Evolutionary conservation across 2,329 filamentous ascomycete species (phyloP), one percentile per base, ranked within the genome.

Genomic region (Epichloe sibirici): DNA sequence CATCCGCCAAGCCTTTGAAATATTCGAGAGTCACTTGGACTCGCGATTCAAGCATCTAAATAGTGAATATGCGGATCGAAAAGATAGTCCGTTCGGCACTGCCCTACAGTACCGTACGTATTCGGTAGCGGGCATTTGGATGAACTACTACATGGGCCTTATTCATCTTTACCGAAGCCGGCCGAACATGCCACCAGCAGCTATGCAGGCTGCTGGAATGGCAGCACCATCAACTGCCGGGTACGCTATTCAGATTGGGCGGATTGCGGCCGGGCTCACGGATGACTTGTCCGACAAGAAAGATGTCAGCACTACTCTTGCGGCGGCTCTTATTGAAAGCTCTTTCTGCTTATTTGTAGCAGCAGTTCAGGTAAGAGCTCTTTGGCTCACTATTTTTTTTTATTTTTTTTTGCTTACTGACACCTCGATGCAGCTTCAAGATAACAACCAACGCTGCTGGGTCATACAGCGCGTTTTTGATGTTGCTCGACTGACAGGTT

Each of bases 151-250:
- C 67, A 88, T 91, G 74, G 84, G 85, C 0, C 76, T 89, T 46
- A 91, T 97, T 53, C 77, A 90, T 51, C 77, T 93, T n/a, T 75
- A 91, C 54, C 79, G 93, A 37, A 77, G 83, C 1, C 90, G 96
- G 59, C 93, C 93, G 0, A 80, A 79, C 25, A 96, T 96, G 90
- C 91, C 90, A 0, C 89, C 91, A 0, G 83, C 90, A 8, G 86
- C 90, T 38, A 90, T 95, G 81, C 80, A 90, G 61, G 90, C 93
- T 3, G 89, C 89, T 0, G 86, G 85, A 7, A 76, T 94, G 57
- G 82, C 86, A 9, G 88, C 89, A 0, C 72, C 73, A 13, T 79
- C 86, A 48, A 96, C 91, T 1, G 79, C 76, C 3, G 71, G 71
- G 0, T 86, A 82, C 66, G 87, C 90, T 1, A 82, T 82, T 55